Percentiles rank a stretch among this genome's conserved stretches.
Conservation (phyloP, 495 filamentous ascomycete species). For the Penicillium desertorum region DNA sequence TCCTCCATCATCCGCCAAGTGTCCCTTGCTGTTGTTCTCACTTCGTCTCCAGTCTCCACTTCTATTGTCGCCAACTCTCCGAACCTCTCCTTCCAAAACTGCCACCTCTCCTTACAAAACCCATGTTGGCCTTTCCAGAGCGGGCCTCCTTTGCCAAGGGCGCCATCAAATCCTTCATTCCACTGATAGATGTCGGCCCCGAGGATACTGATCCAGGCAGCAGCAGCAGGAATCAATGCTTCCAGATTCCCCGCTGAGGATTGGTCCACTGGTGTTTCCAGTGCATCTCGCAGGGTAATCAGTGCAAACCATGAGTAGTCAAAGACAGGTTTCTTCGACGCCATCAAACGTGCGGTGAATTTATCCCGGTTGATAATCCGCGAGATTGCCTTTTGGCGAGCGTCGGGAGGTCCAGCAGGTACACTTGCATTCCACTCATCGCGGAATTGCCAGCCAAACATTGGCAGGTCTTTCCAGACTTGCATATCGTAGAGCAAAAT, state of each 20-base stretch:
- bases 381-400: neutral
- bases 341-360: constrained; percentile 3
- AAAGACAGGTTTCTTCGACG: constrained; percentile 1
- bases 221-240: constrained; percentile 3
- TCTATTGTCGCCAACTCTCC: constrained; percentile 1
- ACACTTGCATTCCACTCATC: constrained; percentile 15
- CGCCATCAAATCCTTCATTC: constrained; percentile 1
- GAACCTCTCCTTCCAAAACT: constrained; percentile 20
- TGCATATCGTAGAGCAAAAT: constrained; percentile 7
- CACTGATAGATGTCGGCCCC: neutral
- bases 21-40: neutral
- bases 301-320: constrained; percentile 5
- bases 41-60: neutral
- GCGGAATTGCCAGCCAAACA: constrained; percentile 18
- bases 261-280: neutral
- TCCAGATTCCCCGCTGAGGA: neutral
- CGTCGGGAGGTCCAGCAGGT: constrained; percentile 4
- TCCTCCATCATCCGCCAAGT: neutral
- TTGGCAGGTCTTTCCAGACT: constrained; percentile 19
- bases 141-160: constrained; percentile 9
- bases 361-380: constrained; percentile 4
- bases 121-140: constrained; percentile 21
- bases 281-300: neutral
- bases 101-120: constrained; percentile 20
- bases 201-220: constrained; percentile 1